phyloP scores from a whole-genome alignment of 345 rosid species.

The Fremontodendron californicum region DNA sequence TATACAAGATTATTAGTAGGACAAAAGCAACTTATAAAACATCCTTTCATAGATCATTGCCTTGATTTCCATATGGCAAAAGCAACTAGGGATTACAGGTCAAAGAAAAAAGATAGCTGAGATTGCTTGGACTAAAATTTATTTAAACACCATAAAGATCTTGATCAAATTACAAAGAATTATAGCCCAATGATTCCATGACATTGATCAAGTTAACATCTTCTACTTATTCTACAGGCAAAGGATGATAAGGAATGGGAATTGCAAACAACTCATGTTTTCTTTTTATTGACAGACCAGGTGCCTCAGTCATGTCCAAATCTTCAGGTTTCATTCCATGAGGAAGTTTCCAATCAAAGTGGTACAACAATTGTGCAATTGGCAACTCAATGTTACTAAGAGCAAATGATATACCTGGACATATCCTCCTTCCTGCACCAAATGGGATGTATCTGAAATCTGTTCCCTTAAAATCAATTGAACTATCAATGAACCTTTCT shows the following conservation, averaged over 20 bases:
- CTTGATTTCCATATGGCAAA: background rate
- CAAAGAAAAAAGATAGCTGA: background rate
- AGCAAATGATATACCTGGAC: constrained; percentile 14
- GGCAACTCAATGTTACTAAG: background rate
- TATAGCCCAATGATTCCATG: background rate
- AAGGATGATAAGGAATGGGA: constrained; percentile 1
- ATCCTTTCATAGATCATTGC: no score
- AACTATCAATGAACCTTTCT: constrained; percentile 8
- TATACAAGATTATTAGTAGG: background rate
- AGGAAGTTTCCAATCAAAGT: constrained; percentile 12
- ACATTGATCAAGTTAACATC: background rate
- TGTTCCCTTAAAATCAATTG: constrained; percentile 5
- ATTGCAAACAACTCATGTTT: constrained; percentile 1
- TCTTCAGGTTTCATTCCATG: background rate
- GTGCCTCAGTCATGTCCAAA: constrained; percentile 3
- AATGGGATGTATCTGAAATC: constrained; percentile 13
- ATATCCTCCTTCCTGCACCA: constrained; percentile 17
- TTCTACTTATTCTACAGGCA: no score
- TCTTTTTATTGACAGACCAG: background rate
- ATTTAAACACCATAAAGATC: background rate
- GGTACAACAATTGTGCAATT: constrained; percentile 7
- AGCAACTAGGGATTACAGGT: background rate
- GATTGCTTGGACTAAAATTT: background rate
- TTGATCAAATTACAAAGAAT: background rate
- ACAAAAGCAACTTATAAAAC: background rate